A percentile compares a stretch with the other conserved stretches of the same genome.
phyloP scores from a whole-genome alignment of 164 flowering plant species.

The Vitis riparia region DNA sequence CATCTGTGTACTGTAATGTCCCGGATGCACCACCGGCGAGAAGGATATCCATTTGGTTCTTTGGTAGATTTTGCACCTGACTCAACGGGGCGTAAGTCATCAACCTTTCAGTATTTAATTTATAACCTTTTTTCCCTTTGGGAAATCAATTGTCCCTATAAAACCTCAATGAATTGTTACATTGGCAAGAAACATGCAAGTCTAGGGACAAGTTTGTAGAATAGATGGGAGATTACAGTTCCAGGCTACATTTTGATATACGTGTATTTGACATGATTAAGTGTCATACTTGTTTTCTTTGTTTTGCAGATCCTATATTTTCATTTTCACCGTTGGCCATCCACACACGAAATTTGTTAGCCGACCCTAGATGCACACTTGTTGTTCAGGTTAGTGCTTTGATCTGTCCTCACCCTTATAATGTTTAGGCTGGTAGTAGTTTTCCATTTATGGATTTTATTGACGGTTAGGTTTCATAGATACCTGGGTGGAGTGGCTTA shows the following conservation, averaged over 20 bases:
- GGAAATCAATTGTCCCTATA: background rate
- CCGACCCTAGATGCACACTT: conserved; percentile 90
- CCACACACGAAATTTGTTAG: conserved; percentile 90
- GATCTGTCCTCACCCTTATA: background rate
- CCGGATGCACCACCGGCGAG: conserved; percentile 94
- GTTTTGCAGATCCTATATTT: conserved; percentile 84
- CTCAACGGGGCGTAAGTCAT: conserved; percentile 84
- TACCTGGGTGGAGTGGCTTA: conserved; percentile 99
- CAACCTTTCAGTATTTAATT: conserved; percentile 1
- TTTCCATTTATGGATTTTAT: conserved; percentile 22
- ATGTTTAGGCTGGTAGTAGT: background rate
- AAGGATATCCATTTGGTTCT: conserved; percentile 98
- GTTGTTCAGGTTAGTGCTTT: conserved; percentile 83
- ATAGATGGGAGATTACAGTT: too few relatives aligned
- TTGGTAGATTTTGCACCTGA: conserved; percentile 98
- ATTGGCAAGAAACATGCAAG: too few relatives aligned
- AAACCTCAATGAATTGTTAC: too few relatives aligned
- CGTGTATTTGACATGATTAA: too few relatives aligned
- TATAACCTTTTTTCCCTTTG: background rate
- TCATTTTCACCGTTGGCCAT: conserved; percentile 99
- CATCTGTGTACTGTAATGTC: conserved; percentile 98
- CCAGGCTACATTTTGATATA: too few relatives aligned
- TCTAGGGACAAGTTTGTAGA: too few relatives aligned
- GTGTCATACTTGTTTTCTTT: background rate
- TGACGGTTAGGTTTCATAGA: conserved; percentile 46